These are phyloP conservation scores for Comarum palustre DNA, from an alignment of 306 rosid species.

Conservation along the genomic window DNA sequence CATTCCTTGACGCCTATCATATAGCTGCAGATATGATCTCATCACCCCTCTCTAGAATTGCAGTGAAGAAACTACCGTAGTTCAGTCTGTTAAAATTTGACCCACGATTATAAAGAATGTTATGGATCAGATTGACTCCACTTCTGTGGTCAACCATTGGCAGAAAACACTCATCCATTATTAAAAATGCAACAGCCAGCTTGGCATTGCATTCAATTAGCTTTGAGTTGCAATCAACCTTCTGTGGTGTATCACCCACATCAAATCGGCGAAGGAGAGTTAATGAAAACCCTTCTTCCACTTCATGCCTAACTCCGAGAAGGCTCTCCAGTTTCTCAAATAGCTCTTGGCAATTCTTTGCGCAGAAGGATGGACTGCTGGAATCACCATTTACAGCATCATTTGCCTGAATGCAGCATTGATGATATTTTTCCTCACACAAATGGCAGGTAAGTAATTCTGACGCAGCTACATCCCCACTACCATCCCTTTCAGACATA, in stretches of 20 bases:
- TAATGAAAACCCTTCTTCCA: conserved; percentile 84
- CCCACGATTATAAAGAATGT: conserved; percentile 77
- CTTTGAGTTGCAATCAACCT: conserved; percentile 56
- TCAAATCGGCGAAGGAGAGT: conserved; percentile 64
- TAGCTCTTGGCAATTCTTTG: conserved; percentile 71
- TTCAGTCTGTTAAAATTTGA: conserved; percentile 82
- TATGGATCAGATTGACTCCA: conserved; percentile 76
- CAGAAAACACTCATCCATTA: conserved; percentile 95
- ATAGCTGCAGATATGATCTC: conserved; percentile 65
- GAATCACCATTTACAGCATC: conserved; percentile 36
- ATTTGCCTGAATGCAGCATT: conserved; percentile 48
- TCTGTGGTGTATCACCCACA: conserved; percentile 46
- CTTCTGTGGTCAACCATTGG: conserved; percentile 87
- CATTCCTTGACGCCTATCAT: conserved; percentile 94
- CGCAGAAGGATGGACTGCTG: conserved; percentile 49
- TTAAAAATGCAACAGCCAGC: conserved; percentile 77
- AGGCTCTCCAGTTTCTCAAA: conserved; percentile 58
- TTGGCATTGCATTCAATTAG: conserved; percentile 78
- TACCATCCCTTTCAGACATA: conserved; percentile 31
- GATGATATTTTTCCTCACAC: conserved; percentile 81
- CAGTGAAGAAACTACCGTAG: conserved; percentile 76
- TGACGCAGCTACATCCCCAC: conserved; percentile 33
- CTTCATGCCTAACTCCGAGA: conserved; percentile 73
- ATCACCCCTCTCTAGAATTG: conserved; percentile 78
- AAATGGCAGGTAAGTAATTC: conserved; percentile 51